Evolutionary conservation across 1,284 basidiomycete species (phyloP).

Genomic region (Cystobasidium pallidum): DNA sequence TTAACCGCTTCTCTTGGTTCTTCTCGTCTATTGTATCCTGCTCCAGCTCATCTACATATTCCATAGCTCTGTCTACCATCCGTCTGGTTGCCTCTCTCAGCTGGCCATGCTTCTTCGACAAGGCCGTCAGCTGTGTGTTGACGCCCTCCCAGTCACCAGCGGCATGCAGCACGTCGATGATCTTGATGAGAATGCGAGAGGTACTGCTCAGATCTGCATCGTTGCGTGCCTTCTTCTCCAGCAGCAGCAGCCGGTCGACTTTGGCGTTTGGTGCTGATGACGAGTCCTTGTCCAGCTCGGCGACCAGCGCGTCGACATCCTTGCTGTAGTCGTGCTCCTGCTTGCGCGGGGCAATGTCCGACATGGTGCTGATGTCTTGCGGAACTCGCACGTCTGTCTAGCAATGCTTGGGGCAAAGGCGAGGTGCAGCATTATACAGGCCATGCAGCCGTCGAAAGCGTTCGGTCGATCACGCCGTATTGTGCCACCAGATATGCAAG

Average conservation of each 20-base stretch:
- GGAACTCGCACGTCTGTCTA: too few species aligned
- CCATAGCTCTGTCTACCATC: constrained; percentile 84
- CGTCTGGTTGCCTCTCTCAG: constrained; percentile 85
- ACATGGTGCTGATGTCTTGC: constrained; percentile 42
- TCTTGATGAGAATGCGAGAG: constrained; percentile 75
- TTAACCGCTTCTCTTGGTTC: constrained; percentile 77
- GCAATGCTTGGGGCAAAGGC: neutral
- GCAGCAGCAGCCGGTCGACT: constrained; percentile 80
- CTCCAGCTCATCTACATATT: constrained; percentile 75
- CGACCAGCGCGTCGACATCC: constrained; percentile 61
- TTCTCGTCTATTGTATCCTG: constrained; percentile 58
- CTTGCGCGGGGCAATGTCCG: constrained; percentile 57
- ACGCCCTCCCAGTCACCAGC: constrained; percentile 70
- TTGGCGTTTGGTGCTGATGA: constrained; percentile 76
- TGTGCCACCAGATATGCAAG: too few species aligned
- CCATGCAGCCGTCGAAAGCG: neutral
- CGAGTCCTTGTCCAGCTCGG: constrained; percentile 58
- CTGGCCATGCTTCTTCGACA: constrained; percentile 98
- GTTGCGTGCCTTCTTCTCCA: constrained; percentile 97
- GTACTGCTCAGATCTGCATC: constrained; percentile 92
- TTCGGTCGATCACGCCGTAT: constrained; percentile 1
- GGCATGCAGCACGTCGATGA: constrained; percentile 72
- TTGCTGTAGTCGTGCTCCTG: constrained; percentile 63
- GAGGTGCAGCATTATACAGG: neutral
- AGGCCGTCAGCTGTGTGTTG: constrained; percentile 70